Evolutionary conservation across 768 basidiomycete genomes (phyloP).

Genomic region (Pleurotus giganteus): DNA sequence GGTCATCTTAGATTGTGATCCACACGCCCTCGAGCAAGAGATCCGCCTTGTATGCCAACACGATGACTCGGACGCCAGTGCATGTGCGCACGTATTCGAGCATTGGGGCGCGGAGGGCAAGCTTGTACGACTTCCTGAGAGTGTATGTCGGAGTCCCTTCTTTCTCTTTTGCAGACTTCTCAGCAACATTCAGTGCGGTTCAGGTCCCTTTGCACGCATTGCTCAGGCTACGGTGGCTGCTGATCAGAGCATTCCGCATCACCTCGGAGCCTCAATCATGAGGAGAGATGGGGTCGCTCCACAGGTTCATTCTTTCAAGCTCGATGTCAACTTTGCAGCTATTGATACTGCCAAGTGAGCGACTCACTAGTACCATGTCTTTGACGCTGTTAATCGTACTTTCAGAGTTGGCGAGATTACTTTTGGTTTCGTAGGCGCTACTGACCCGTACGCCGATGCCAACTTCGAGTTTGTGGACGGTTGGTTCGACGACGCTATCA

Average conservation of each 20-base stretch:
- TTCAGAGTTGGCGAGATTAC: background rate
- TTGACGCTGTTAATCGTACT: background rate
- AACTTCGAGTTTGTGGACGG: conserved; percentile 11
- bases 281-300: conserved; percentile 22
- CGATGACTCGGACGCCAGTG: background rate
- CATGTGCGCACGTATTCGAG: background rate
- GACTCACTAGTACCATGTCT: background rate
- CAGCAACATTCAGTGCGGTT: conserved; percentile 8
- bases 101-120: conserved; percentile 1
- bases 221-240: conserved; percentile 31
- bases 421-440: conserved; percentile 13
- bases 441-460: conserved; percentile 11
- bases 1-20: background rate
- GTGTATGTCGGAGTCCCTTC: background rate
- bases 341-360: conserved; percentile 18
- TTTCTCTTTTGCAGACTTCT: background rate
- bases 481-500: conserved; percentile 14
- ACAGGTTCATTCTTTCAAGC: conserved; percentile 28
- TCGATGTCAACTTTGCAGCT: conserved; percentile 31
- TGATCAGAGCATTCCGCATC: conserved; percentile 32
- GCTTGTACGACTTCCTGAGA: background rate
- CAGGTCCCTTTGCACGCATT: conserved; percentile 24
- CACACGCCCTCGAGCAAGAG: background rate
- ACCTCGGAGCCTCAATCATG: conserved; percentile 19
- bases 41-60: background rate